Conservation (phyloP, 345 rosid species). For the Punica granatum region DNA sequence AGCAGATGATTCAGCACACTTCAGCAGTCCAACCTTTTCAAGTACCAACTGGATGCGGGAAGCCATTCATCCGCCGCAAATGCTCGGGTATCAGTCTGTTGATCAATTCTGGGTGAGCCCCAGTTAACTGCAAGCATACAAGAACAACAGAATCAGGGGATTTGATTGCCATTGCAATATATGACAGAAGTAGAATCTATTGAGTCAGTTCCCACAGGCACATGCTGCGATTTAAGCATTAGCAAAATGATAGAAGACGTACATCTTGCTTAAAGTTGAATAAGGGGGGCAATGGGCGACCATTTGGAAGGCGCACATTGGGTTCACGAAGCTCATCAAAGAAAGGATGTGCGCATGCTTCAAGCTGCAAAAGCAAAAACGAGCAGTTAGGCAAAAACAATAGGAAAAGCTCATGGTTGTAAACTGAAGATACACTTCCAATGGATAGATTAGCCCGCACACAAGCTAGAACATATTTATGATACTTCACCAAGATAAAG, state of each 20-base stretch:
- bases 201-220: too few relatives aligned
- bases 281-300: slow-evolving; percentile 55
- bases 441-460: background rate
- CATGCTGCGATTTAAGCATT: too few relatives aligned
- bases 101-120: slow-evolving; percentile 63
- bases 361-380: slow-evolving; percentile 39
- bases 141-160: background rate
- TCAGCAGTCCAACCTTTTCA: slow-evolving; percentile 8
- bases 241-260: background rate
- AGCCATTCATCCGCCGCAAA: slow-evolving; percentile 35
- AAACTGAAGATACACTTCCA: slow-evolving; percentile 1
- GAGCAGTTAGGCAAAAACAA: background rate
- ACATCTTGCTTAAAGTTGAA: slow-evolving; percentile 77
- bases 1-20: background rate
- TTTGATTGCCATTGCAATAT: background rate
- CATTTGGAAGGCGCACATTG: slow-evolving; percentile 66
- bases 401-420: background rate
- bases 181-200: too few relatives aligned
- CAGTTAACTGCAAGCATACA: slow-evolving; percentile 36
- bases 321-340: slow-evolving; percentile 81
- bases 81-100: slow-evolving; percentile 70
- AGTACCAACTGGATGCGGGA: slow-evolving; percentile 27
- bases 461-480: background rate
- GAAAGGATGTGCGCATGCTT: slow-evolving; percentile 77
- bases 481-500: background rate